Percentiles rank a stretch among this genome's conserved stretches.
These are phyloP conservation scores for Paecilomyces niveus DNA, from an alignment of 2,329 filamentous ascomycete genomes.

Conservation along the genomic window DNA sequence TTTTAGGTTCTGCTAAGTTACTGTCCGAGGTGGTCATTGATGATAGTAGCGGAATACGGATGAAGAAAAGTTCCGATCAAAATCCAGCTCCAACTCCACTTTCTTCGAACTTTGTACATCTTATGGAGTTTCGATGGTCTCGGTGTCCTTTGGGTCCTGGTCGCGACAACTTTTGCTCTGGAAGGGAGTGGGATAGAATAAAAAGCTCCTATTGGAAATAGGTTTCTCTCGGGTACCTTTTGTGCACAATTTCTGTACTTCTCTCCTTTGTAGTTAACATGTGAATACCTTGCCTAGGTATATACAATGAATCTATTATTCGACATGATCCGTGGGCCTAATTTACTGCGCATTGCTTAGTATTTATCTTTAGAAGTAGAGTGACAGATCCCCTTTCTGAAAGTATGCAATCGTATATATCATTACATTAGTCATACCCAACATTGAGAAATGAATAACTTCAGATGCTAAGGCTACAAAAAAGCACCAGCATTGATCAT, in stretches of 20 bases:
- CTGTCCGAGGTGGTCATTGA: background rate
- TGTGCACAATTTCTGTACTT: too few relatives aligned
- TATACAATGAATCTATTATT: background rate
- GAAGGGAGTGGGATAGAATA: too few relatives aligned
- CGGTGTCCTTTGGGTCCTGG: too few relatives aligned
- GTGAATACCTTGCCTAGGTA: background rate
- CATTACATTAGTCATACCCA: background rate
- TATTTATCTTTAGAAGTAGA: background rate
- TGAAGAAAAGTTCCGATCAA: background rate
- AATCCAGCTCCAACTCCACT: background rate
- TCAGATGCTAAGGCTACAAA: slow-evolving; percentile 10
- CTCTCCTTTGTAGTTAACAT: too few relatives aligned
- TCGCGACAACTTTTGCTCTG: too few relatives aligned
- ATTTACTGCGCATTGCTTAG: background rate
- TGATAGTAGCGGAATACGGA: background rate
- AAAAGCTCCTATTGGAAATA: too few relatives aligned
- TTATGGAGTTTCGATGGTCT: background rate
- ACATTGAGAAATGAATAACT: slow-evolving; percentile 8
- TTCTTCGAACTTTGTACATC: background rate
- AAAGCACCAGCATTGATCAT: slow-evolving; percentile 12
- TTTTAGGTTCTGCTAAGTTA: too few relatives aligned
- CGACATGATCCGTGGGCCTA: background rate
- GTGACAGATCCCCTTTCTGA: background rate
- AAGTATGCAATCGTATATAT: background rate
- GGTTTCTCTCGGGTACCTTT: too few relatives aligned